Conservation (phyloP, 176 grass and related monocot species). For the Miscanthus lutarioriparius region DNA sequence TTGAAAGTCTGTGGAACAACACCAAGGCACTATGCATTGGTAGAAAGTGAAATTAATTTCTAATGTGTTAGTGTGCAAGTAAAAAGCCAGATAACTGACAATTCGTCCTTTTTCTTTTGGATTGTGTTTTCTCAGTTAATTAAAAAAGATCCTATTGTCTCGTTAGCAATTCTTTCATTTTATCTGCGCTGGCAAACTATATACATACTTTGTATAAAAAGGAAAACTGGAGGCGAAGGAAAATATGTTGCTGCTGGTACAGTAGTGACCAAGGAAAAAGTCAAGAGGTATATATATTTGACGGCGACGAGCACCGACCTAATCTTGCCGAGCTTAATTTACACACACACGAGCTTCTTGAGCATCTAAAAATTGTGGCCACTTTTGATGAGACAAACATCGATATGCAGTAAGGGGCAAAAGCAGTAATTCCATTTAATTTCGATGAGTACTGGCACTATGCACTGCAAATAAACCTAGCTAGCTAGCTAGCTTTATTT, state of each 20-base stretch:
- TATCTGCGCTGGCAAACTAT: not conserved
- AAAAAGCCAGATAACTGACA: not conserved
- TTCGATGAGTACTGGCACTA: not conserved
- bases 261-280: not conserved
- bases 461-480: not conserved
- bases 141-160: not conserved
- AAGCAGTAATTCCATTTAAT: not conserved
- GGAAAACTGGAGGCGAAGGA: not conserved
- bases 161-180: not conserved
- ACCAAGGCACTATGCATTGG: too few species aligned
- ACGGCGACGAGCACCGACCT: constrained; percentile 1
- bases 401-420: not conserved
- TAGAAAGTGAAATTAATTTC: not conserved
- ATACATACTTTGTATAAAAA: not conserved
- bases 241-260: not conserved
- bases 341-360: too few species aligned
- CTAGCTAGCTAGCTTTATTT: not conserved
- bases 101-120: too few species aligned
- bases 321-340: not conserved
- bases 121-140: too few species aligned
- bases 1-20: too few species aligned
- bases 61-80: not conserved
- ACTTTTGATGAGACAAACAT: not conserved
- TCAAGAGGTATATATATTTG: not conserved
- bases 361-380: not conserved